A percentile compares a stretch with the other conserved stretches of the same genome.
These are phyloP conservation scores for Clarireedia hainanense DNA, from an alignment of 2,329 filamentous ascomycete genomes.

Conservation along the genomic window DNA sequence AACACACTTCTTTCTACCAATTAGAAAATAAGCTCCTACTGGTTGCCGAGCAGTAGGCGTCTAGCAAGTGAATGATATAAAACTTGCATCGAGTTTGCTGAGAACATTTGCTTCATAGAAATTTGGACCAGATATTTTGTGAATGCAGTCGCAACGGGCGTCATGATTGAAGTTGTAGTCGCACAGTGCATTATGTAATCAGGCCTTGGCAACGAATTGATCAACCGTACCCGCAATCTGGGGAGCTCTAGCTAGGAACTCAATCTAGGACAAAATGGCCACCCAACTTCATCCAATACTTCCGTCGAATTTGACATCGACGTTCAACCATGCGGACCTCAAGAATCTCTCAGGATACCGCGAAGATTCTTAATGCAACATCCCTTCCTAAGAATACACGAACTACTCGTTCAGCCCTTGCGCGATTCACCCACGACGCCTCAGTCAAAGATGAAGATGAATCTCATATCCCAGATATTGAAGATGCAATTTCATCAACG, in stretches of 20 bases:
- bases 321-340: slow-evolving; percentile 36
- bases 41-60: too few relatives aligned
- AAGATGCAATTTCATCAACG: slow-evolving; percentile 39
- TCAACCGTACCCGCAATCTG: not conserved
- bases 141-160: too few relatives aligned
- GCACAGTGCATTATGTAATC: not conserved
- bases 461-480: slow-evolving; percentile 40
- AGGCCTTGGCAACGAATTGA: not conserved
- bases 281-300: not conserved
- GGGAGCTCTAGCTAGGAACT: not conserved
- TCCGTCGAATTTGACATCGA: not conserved
- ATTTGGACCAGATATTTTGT: not conserved
- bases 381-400: slow-evolving; percentile 34
- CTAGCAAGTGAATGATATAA: too few relatives aligned
- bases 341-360: slow-evolving; percentile 48
- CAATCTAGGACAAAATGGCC: slow-evolving; percentile 2
- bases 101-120: not conserved
- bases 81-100: not conserved
- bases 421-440: slow-evolving; percentile 38
- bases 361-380: slow-evolving; percentile 45
- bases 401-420: slow-evolving; percentile 42
- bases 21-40: too few relatives aligned
- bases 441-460: slow-evolving; percentile 19
- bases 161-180: too few relatives aligned
- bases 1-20: too few relatives aligned